These are phyloP conservation scores for Calonectria pauciramosa DNA, from an alignment of 2,329 filamentous ascomycete species.

Conservation along the genomic window DNA sequence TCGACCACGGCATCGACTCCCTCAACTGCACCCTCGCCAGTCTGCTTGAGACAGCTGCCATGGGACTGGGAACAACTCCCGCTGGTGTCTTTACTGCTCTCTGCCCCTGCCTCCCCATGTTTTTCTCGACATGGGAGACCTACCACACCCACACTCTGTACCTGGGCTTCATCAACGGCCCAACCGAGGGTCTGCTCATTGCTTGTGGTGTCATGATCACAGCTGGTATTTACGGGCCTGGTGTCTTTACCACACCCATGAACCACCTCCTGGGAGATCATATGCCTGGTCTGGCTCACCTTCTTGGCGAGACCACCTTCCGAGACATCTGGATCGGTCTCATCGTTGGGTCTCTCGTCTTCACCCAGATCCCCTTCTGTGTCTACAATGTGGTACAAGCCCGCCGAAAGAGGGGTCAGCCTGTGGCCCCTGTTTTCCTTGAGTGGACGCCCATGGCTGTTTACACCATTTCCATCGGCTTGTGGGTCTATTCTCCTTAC, in stretches of 20 bases:
- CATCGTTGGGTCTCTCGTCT: slow-evolving; percentile 74
- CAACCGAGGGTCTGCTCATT: slow-evolving; percentile 93
- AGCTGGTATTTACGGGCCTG: slow-evolving; percentile 89
- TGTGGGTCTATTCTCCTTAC: slow-evolving; percentile 92
- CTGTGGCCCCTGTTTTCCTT: slow-evolving; percentile 85
- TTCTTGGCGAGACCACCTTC: slow-evolving; percentile 80
- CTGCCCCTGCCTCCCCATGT: slow-evolving; percentile 95
- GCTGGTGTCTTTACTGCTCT: slow-evolving; percentile 93
- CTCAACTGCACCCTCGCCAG: slow-evolving; percentile 96
- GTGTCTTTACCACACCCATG: slow-evolving; percentile 86
- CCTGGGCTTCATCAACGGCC: slow-evolving; percentile 95
- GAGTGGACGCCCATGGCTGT: slow-evolving; percentile 95
- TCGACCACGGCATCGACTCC: slow-evolving; percentile 98
- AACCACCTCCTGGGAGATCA: slow-evolving; percentile 73
- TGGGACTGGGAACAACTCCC: slow-evolving; percentile 88
- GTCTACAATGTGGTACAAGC: slow-evolving; percentile 87
- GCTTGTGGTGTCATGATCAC: slow-evolving; percentile 88
- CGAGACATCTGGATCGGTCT: slow-evolving; percentile 89
- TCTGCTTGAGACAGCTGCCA: slow-evolving; percentile 90
- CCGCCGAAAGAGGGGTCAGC: slow-evolving; percentile 77
- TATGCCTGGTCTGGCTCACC: slow-evolving; percentile 65
- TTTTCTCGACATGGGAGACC: slow-evolving; percentile 99
- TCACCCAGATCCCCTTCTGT: slow-evolving; percentile 88
- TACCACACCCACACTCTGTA: slow-evolving; percentile 99
- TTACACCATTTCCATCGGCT: slow-evolving; percentile 80